Conservation (phyloP, 1,139 yeast species). For the Arxiozyma bovina region DNA sequence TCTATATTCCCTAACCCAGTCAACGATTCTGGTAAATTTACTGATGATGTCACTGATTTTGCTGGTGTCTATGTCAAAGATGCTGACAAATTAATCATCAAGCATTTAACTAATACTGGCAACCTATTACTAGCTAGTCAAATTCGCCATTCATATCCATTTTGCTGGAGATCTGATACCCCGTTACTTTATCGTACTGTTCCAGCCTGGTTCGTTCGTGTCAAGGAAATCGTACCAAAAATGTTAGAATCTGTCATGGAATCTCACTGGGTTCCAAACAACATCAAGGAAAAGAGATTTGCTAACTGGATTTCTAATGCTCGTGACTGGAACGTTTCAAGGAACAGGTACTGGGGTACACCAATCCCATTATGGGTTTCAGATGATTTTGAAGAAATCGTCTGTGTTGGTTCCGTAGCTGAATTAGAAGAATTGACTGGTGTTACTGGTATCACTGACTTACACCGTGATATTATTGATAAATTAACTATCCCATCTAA, state of each 20-base stretch:
- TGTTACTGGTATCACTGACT: constrained; percentile 66
- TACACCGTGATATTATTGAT: constrained; percentile 91
- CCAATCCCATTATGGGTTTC: constrained; percentile 97
- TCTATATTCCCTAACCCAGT: constrained; percentile 84
- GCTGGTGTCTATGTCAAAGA: constrained; percentile 87
- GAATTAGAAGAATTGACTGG: constrained; percentile 84
- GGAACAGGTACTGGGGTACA: constrained; percentile 99
- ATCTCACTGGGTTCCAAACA: constrained; percentile 91
- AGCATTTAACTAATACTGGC: constrained; percentile 69
- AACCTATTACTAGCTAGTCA: constrained; percentile 69
- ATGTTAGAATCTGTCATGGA: constrained; percentile 78
- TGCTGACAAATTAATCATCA: constrained; percentile 87
- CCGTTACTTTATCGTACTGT: constrained; percentile 93
- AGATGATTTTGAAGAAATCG: constrained; percentile 85
- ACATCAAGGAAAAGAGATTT: constrained; percentile 87
- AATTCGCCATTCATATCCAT: constrained; percentile 92
- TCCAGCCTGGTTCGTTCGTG: constrained; percentile 97
- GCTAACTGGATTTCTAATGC: constrained; percentile 97
- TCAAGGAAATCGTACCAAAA: constrained; percentile 75
- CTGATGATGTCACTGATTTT: constrained; percentile 62
- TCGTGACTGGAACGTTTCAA: constrained; percentile 96
- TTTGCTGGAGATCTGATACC: constrained; percentile 99
- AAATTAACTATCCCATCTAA: constrained; percentile 89
- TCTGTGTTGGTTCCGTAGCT: constrained; percentile 83
- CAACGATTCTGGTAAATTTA: constrained; percentile 84